These are phyloP conservation scores for Plasmopara viticola DNA, from an alignment of 352 stramenopile species.

Conservation along the genomic window DNA sequence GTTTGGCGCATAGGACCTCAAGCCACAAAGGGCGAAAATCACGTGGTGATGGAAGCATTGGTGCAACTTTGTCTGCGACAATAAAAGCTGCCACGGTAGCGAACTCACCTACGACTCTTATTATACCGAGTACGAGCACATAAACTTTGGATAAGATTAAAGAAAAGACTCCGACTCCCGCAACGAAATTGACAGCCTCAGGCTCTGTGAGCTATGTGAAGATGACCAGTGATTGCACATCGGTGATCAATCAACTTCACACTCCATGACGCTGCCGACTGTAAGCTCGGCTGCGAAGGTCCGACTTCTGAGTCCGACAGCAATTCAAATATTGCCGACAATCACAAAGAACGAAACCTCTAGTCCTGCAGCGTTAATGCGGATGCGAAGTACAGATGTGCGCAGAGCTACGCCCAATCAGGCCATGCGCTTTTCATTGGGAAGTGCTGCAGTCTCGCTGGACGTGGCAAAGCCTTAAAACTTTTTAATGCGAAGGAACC, in stretches of 20 bases:
- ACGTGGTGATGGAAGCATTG: slow-evolving; percentile 7
- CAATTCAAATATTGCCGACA: slow-evolving; percentile 11
- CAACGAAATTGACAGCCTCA: slow-evolving; percentile 8
- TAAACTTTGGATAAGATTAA: neutral
- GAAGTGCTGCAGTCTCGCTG: slow-evolving; percentile 8
- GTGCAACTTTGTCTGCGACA: slow-evolving; percentile 6
- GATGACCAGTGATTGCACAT: slow-evolving; percentile 10
- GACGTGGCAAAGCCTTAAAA: slow-evolving; percentile 11
- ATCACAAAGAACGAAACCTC: slow-evolving; percentile 9
- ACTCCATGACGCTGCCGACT: slow-evolving; percentile 21
- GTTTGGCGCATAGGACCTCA: too few relatives aligned
- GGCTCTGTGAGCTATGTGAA: slow-evolving; percentile 11
- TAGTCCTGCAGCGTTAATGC: slow-evolving; percentile 10
- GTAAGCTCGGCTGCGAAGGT: slow-evolving; percentile 26
- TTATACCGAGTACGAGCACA: slow-evolving; percentile 1
- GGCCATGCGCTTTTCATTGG: slow-evolving; percentile 13
- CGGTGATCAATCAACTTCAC: slow-evolving; percentile 8
- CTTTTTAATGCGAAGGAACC: slow-evolving; percentile 6
- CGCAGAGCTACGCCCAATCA: slow-evolving; percentile 8
- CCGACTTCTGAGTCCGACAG: slow-evolving; percentile 15
- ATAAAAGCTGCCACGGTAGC: slow-evolving; percentile 5
- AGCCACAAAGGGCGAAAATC: neutral
- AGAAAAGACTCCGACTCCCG: slow-evolving; percentile 7
- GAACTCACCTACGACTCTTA: slow-evolving; percentile 12
- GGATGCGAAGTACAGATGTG: slow-evolving; percentile 12